Evolutionary conservation across 306 rosid species (phyloP), one percentile per base, ranked within the genome.

Genomic region (Vachellia pachyceras): DNA sequence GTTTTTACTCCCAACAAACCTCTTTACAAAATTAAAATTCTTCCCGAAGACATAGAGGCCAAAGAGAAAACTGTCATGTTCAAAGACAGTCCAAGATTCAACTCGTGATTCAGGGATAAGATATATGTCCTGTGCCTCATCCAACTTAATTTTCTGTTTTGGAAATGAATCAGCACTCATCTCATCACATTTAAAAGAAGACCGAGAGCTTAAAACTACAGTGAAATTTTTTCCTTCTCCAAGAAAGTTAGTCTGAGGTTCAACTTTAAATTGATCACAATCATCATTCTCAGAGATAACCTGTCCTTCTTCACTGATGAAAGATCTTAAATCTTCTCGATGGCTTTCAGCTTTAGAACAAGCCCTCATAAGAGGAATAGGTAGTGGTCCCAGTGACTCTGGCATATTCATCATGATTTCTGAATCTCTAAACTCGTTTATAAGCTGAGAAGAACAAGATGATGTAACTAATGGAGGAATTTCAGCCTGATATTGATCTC

Each of bases 21-120:
- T 83, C 87, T 69, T 84, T 9, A 89, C 69, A 73, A 85, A 49
- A 12, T 41, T 73, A 69, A 89, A 83, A 75, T 85, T 82, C 82
- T 90, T 90, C 81, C 89, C 90, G 69, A 88, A 90, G 40, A 81
- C 82, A 78, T 87, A 90, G 69, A 90, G 90, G 55, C 89, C 67
- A 35, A 90, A 91, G 72, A 90, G 88, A 78, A 89, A 85, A 82
- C 90, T 78, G 50, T 82, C 69, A 49, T 69, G 63, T 69, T 87
- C 94, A 49, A 35, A 33, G 61, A 78, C 74, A 4, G 84, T 87
- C 90, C 90, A 89, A 69, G 87, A 61, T 73, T 72, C 41, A 75
- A 11, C 72, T 79, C 55, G 49, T n/a, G 55, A 73, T 41, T 85
- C 89, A 73, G 88, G 88, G 72, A 86, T 77, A 82, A 80, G 88